Conservation (phyloP, 1,139 yeast genomes). For the Zygosaccharomyces pseudobailii region DNA sequence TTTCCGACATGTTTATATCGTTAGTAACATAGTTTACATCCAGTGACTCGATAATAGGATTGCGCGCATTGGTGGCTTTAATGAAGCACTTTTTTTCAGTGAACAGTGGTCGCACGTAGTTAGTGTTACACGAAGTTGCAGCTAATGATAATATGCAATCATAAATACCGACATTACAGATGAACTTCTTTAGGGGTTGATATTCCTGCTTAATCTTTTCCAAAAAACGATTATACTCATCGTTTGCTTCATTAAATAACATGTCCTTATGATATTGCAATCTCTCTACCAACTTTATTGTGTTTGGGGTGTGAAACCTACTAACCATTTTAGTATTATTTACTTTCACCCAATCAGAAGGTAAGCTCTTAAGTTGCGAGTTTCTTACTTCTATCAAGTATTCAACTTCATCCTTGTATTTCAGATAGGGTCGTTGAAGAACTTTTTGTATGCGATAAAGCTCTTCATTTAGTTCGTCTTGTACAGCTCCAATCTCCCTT, state of each 20-base stretch:
- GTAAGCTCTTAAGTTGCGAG: slow-evolving; percentile 52
- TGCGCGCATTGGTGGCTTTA: slow-evolving; percentile 56
- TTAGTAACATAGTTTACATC: slow-evolving; percentile 61
- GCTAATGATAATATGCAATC: slow-evolving; percentile 77
- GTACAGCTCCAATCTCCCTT: slow-evolving; percentile 41
- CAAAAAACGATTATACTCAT: slow-evolving; percentile 51
- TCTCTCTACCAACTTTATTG: slow-evolving; percentile 46
- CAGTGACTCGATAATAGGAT: slow-evolving; percentile 70
- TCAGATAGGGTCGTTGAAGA: slow-evolving; percentile 55
- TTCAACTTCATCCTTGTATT: slow-evolving; percentile 58
- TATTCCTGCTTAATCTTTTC: slow-evolving; percentile 45
- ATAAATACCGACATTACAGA: slow-evolving; percentile 51
- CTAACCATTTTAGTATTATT: slow-evolving; percentile 68
- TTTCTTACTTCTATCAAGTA: slow-evolving; percentile 72
- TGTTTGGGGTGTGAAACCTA: slow-evolving; percentile 64
- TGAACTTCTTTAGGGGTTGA: slow-evolving; percentile 45
- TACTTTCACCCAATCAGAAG: slow-evolving; percentile 70
- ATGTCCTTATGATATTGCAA: slow-evolving; percentile 61
- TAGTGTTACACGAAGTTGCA: slow-evolving; percentile 45
- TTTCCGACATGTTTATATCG: slow-evolving; percentile 47
- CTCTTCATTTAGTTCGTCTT: slow-evolving; percentile 45
- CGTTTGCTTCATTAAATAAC: slow-evolving; percentile 50
- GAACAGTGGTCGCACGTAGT: slow-evolving; percentile 54
- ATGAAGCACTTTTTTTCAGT: slow-evolving; percentile 49
- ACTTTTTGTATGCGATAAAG: slow-evolving; percentile 41